Percentiles rank a stretch among this genome's conserved stretches.
phyloP scores from a whole-genome alignment of 2,329 filamentous ascomycete genomes.

The Exophiala aquamarina region DNA sequence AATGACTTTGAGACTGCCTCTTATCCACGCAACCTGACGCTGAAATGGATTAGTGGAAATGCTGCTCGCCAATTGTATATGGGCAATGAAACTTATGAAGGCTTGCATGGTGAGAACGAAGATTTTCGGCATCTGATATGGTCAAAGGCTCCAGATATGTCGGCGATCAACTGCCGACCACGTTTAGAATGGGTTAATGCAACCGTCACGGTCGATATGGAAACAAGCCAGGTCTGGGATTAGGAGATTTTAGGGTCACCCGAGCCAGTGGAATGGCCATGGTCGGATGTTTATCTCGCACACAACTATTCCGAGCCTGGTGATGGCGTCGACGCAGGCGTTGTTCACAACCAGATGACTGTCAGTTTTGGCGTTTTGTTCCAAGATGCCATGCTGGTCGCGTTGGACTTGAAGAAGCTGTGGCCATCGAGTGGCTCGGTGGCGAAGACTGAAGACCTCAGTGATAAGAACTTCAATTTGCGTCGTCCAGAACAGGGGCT shows the following conservation, averaged over 20 bases:
- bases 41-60: constrained; percentile 11
- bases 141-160: constrained; percentile 5
- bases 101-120: neutral
- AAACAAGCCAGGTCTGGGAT: constrained; percentile 4
- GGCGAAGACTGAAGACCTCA: neutral
- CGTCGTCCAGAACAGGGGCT: constrained; percentile 4
- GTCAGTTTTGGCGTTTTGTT: constrained; percentile 12
- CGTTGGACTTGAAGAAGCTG: constrained; percentile 2
- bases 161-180: constrained; percentile 15
- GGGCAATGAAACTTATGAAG: constrained; percentile 5
- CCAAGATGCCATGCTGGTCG: constrained; percentile 11
- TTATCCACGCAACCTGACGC: constrained; percentile 10
- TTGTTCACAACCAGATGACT: constrained; percentile 7
- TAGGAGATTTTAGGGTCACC: constrained; percentile 5
- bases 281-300: constrained; percentile 8
- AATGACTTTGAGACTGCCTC: constrained; percentile 4
- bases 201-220: constrained; percentile 12
- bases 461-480: constrained; percentile 14
- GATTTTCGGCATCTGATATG: constrained; percentile 14
- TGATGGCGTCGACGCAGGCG: neutral
- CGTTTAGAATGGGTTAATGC: constrained; percentile 13
- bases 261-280: neutral
- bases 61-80: constrained; percentile 1
- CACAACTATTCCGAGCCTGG: constrained; percentile 6
- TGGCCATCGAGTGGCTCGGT: neutral